Evolutionary conservation across 169 alveolate genomes (phyloP), one percentile per base, ranked within the genome.

Genomic region (Plasmodium gallinaceum): DNA sequence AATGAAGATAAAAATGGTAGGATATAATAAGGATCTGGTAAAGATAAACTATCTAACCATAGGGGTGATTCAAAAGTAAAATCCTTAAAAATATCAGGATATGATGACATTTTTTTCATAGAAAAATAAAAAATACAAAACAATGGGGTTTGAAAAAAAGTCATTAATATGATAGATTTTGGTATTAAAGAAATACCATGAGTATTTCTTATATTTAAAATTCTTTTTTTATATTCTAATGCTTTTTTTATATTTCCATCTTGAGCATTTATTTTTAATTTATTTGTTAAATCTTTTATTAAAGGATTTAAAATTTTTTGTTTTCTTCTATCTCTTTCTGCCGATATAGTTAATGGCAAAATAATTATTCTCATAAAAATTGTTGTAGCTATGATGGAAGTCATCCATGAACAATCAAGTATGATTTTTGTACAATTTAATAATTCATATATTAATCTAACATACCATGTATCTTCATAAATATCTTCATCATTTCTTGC

Each of bases 21-120:
- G 16, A 92, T 85, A 48, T 74, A 93, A 65, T 93, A 93, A 2
- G 96, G 96, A 71, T 93, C 96, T 10, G 96, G 96, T 37, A 93
- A 87, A 5, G 94, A 87, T 51, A 93, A 88, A 58, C 95, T 92
- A 43, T 93, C 94, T 18, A 93, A 64, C 96, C 96, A 93, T 52
- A 93, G 45, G 8, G 93, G 92, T 12, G 92, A 54, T 54, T 93
- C 96, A 65, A 91, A 71, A 45, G 92, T 86, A 74, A 93, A 93
- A n/a, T 74, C 93, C 22, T 93, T 86, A 62, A 90, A 73, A 37
- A 71, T 42, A 32, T 78, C 88, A 37, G 96, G 95, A 57, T 93
- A 83, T 14, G 89, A 87, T 22, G 95, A 94, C 20, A 93, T 92
- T 86, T 86, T 85, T 75, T 91, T 87, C 72, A 92, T 87, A 20